A percentile compares a stretch with the other conserved stretches of the same genome.
These are phyloP conservation scores for Sugiyamaella paludigena DNA, from an alignment of 1,139 yeast genomes.

Conservation along the genomic window DNA sequence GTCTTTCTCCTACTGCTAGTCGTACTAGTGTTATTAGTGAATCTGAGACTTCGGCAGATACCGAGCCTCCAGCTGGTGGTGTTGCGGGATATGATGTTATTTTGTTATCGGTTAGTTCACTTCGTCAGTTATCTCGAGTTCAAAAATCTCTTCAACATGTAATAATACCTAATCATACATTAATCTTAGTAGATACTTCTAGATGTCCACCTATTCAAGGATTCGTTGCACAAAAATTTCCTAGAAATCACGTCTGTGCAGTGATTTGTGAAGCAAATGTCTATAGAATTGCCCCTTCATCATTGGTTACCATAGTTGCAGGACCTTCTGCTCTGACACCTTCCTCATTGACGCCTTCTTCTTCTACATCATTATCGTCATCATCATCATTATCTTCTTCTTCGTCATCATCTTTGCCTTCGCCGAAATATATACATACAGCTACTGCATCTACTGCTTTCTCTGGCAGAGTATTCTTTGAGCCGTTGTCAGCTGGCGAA, in stretches of 20 bases:
- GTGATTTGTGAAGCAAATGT: constrained; percentile 5
- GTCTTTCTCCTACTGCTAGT: constrained; percentile 12
- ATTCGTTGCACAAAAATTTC: constrained; percentile 29
- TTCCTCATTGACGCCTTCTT: too few species aligned
- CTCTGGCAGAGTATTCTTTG: constrained; percentile 2
- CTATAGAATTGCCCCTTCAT: constrained; percentile 1
- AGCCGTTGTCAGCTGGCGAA: constrained; percentile 6
- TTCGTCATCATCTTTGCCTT: constrained; percentile 3
- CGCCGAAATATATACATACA: constrained; percentile 2
- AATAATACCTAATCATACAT: constrained; percentile 30
- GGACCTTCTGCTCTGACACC: too few species aligned
- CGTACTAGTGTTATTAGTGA: constrained; percentile 6
- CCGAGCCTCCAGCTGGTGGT: too few species aligned
- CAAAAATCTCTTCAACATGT: constrained; percentile 27
- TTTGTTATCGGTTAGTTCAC: constrained; percentile 31
- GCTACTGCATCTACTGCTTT: background rate
- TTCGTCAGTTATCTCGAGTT: constrained; percentile 31
- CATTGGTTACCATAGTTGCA: background rate
- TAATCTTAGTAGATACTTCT: constrained; percentile 34
- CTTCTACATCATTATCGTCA: too few species aligned
- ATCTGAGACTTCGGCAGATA: background rate
- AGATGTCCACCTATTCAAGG: constrained; percentile 34
- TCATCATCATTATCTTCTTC: constrained; percentile 2
- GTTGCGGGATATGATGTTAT: constrained; percentile 28
- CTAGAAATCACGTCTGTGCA: constrained; percentile 29